phyloP scores from a whole-genome alignment of 495 filamentous ascomycete genomes.

The Aspergillus baeticus region DNA sequence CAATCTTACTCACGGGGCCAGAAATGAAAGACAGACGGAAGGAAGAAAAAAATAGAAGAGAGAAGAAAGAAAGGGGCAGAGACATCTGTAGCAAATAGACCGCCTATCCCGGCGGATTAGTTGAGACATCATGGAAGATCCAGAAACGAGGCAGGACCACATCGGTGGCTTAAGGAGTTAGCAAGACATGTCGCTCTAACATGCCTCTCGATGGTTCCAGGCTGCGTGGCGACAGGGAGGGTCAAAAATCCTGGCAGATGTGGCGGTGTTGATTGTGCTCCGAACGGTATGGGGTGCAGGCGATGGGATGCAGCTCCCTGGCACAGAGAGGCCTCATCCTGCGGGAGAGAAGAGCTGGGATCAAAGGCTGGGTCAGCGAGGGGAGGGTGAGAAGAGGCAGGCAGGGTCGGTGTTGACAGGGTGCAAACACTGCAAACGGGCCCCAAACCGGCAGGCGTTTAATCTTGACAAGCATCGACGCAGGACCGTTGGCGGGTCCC shows the following conservation, averaged over 20 bases:
- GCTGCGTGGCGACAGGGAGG: background rate
- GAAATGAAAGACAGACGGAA: background rate
- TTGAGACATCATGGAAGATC: slow-evolving; percentile 14
- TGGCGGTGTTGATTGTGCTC: background rate
- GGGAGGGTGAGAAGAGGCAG: too few species aligned
- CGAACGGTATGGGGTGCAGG: background rate
- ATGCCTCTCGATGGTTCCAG: background rate
- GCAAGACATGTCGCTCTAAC: background rate
- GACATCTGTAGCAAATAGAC: background rate
- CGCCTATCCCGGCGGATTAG: background rate
- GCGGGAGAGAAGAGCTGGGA: background rate
- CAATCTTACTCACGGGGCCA: background rate
- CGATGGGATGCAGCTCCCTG: background rate
- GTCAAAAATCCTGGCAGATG: background rate
- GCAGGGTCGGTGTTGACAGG: background rate
- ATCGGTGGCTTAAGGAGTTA: slow-evolving; percentile 12
- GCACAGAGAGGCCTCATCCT: background rate
- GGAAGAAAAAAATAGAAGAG: background rate
- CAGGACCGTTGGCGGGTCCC: slow-evolving; percentile 10
- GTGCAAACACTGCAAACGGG: slow-evolving; percentile 10
- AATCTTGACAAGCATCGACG: background rate
- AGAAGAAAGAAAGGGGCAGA: background rate
- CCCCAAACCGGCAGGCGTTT: background rate
- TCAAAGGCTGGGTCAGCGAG: too few species aligned
- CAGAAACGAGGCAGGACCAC: slow-evolving; percentile 13